These are phyloP conservation scores for Basidiobolus meristosporus DNA, from an alignment of 371 early-diverging fungal species.

Conservation along the genomic window DNA sequence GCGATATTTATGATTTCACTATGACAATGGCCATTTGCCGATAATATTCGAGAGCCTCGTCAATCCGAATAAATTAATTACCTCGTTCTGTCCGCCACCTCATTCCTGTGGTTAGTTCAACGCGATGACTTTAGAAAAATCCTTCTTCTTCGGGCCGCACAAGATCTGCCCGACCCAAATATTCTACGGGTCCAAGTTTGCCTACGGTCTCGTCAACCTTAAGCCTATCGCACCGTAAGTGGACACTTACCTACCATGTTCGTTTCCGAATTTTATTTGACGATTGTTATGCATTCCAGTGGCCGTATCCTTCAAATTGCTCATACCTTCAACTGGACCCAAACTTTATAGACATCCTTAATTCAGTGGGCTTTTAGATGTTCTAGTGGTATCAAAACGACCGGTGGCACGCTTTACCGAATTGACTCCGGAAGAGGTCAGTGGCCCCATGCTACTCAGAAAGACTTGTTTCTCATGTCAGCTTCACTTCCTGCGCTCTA, in stretches of 20 bases:
- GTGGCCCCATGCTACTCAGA: too few species aligned
- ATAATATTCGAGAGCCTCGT: too few species aligned
- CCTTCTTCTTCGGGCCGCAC: constrained; percentile 4
- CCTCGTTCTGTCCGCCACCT: too few species aligned
- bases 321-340: constrained; percentile 1
- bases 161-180: constrained; percentile 3
- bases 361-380: constrained; percentile 30
- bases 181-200: constrained; percentile 1
- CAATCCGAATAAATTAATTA: too few species aligned
- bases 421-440: constrained; percentile 54
- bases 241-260: not conserved
- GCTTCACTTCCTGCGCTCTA: too few species aligned
- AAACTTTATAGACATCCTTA: constrained; percentile 1
- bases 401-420: constrained; percentile 47
- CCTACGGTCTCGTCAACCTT: constrained; percentile 5
- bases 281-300: not conserved
- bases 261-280: not conserved
- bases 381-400: constrained; percentile 57
- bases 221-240: constrained; percentile 6
- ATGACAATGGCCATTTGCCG: too few species aligned
- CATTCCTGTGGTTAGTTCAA: too few species aligned
- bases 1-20: too few species aligned
- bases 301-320: not conserved
- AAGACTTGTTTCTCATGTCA: too few species aligned
- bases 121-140: too few species aligned